A percentile compares a stretch with the other conserved stretches of the same genome.
phyloP scores from a whole-genome alignment of 768 basidiomycete genomes.

The Tricholoma saponaceum region DNA sequence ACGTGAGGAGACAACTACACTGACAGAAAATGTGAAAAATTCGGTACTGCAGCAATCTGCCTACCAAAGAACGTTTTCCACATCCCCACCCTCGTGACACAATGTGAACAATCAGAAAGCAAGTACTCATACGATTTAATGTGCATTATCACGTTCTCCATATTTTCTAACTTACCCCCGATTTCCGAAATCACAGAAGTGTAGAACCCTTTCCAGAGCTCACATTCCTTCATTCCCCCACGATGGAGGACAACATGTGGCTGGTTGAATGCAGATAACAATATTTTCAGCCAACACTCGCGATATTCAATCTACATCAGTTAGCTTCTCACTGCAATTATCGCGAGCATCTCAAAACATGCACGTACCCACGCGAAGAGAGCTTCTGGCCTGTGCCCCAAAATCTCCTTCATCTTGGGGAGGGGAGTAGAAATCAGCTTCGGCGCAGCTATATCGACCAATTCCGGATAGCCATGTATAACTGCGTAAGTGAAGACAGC shows the following conservation, averaged over 20 bases:
- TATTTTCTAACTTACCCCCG: too few species aligned
- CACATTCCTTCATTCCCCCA: background rate
- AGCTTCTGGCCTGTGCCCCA: background rate
- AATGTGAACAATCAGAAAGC: background rate
- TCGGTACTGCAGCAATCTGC: background rate
- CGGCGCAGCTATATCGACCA: background rate
- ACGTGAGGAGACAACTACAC: too few species aligned
- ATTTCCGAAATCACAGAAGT: background rate
- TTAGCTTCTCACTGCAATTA: background rate
- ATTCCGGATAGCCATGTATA: background rate
- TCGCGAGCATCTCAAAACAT: background rate
- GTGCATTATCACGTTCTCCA: background rate
- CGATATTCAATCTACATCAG: background rate
- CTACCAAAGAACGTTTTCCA: too few species aligned
- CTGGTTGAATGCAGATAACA: background rate
- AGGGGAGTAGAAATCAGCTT: background rate
- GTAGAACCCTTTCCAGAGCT: background rate
- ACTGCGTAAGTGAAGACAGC: constrained; percentile 1
- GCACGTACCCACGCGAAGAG: background rate
- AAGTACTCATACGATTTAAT: background rate
- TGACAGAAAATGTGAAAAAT: background rate
- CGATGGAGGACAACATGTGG: background rate
- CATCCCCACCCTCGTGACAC: background rate
- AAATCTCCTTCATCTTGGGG: background rate
- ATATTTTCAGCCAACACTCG: background rate